phyloP scores from a whole-genome alignment of 108 stramenopile genomes.

The Stephanodiscus triporus region DNA sequence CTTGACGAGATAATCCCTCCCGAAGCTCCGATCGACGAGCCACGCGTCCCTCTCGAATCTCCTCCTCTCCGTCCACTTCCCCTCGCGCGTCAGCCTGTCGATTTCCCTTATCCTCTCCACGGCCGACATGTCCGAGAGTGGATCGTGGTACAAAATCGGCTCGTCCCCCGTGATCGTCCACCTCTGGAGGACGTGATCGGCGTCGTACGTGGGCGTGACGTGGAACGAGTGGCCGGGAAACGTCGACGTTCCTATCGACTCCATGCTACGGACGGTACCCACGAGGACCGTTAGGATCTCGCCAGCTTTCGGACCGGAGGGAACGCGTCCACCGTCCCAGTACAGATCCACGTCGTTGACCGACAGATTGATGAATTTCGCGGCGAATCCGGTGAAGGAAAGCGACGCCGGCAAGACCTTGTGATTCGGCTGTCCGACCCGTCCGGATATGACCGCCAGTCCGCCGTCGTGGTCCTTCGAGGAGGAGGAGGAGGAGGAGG shows the following conservation, averaged over 20 bases:
- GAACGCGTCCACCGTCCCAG: slow-evolving; percentile 73
- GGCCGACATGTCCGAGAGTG: slow-evolving; percentile 49
- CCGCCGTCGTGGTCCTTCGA: slow-evolving; percentile 1
- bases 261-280: slow-evolving; percentile 77
- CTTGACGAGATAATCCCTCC: slow-evolving; percentile 67
- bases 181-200: slow-evolving; percentile 54
- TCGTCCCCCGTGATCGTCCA: slow-evolving; percentile 81
- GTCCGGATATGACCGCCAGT: background rate
- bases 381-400: slow-evolving; percentile 81
- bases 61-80: slow-evolving; percentile 29
- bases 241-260: slow-evolving; percentile 77
- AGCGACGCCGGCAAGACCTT: slow-evolving; percentile 58
- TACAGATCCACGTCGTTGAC: slow-evolving; percentile 63
- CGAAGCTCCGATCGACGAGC: slow-evolving; percentile 62
- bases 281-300: slow-evolving; percentile 56
- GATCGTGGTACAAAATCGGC: slow-evolving; percentile 70
- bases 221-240: slow-evolving; percentile 79
- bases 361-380: slow-evolving; percentile 82
- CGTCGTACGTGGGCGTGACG: slow-evolving; percentile 72
- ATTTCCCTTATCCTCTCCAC: slow-evolving; percentile 56
- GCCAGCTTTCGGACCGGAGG: slow-evolving; percentile 53
- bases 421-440: slow-evolving; percentile 10
- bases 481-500: background rate
- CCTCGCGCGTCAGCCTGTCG: slow-evolving; percentile 38
- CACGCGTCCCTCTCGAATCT: slow-evolving; percentile 61